Evolutionary conservation across 352 stramenopile genomes (phyloP).

Genomic region (Poterioochromonas sp.): DNA sequence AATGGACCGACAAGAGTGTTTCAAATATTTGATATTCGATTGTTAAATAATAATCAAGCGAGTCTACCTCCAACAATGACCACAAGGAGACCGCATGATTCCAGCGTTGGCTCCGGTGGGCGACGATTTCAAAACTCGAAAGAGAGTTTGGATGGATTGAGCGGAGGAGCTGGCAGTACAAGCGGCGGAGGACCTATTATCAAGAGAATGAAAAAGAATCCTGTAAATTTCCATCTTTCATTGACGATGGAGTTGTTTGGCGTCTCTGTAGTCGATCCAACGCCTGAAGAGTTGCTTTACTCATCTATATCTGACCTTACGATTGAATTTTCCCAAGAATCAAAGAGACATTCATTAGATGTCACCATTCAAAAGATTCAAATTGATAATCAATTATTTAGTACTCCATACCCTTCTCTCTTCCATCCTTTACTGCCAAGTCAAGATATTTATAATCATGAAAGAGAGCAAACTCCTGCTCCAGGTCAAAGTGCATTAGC

Average conservation of each 20-base stretch:
- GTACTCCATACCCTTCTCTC: conserved; percentile 16
- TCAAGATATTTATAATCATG: no score
- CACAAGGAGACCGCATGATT: background rate
- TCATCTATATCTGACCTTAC: background rate
- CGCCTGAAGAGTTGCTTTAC: conserved; percentile 22
- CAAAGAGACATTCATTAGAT: background rate
- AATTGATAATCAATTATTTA: conserved; percentile 30
- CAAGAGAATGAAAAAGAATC: no score
- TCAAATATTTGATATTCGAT: conserved; percentile 21
- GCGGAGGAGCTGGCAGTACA: background rate
- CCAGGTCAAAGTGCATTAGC: no score
- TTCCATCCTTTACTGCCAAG: background rate
- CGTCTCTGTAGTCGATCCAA: conserved; percentile 25
- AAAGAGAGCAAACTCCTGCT: no score
- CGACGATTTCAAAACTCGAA: no score
- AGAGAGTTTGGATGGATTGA: background rate
- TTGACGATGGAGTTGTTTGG: background rate
- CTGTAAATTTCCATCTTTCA: background rate
- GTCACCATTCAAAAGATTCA: background rate
- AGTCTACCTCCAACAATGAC: background rate
- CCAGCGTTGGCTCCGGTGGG: background rate
- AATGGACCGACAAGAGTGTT: conserved; percentile 24
- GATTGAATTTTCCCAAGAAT: background rate
- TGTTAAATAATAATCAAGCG: background rate
- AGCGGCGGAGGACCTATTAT: background rate